Evolutionary conservation across 768 basidiomycete genomes (phyloP).

Genomic region (Asterophora lycoperdoides): DNA sequence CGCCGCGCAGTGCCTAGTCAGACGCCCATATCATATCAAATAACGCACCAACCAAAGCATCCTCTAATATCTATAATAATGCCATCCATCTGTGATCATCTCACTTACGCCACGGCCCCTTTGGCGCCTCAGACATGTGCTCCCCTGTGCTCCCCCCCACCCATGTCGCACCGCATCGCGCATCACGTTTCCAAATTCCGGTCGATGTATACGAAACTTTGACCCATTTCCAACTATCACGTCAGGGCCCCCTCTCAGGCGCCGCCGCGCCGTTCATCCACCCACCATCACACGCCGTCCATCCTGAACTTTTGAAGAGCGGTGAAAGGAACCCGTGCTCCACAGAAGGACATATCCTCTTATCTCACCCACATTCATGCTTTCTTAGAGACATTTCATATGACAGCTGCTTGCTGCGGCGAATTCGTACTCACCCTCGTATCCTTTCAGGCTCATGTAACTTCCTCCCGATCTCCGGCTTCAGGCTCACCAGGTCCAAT

Average conservation of each 20-base stretch:
- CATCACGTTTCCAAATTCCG: conserved; percentile 8
- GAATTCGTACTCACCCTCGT: no score
- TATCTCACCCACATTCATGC: no score
- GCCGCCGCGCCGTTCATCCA: no score
- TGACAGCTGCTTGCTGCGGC: no score
- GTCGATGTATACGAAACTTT: background rate
- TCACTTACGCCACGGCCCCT: conserved; percentile 16
- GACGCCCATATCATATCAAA: conserved; percentile 8
- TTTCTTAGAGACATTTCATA: no score
- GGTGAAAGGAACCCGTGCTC: no score
- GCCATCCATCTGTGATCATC: background rate
- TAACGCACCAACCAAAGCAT: conserved; percentile 8
- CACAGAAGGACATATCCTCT: no score
- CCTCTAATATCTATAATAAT: conserved; percentile 10
- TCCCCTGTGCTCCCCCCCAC: no score
- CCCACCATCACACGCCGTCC: conserved; percentile 11
- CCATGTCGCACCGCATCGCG: background rate
- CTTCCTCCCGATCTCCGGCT: no score
- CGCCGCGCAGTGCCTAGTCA: conserved; percentile 12
- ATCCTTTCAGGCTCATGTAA: no score
- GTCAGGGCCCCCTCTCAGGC: conserved; percentile 11
- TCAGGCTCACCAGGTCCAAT: no score
- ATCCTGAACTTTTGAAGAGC: background rate
- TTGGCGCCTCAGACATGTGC: conserved; percentile 6
- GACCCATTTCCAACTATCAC: conserved; percentile 1